Evolutionary conservation across 139 green algal genomes (phyloP).

Genomic region (Closterium sp.): DNA sequence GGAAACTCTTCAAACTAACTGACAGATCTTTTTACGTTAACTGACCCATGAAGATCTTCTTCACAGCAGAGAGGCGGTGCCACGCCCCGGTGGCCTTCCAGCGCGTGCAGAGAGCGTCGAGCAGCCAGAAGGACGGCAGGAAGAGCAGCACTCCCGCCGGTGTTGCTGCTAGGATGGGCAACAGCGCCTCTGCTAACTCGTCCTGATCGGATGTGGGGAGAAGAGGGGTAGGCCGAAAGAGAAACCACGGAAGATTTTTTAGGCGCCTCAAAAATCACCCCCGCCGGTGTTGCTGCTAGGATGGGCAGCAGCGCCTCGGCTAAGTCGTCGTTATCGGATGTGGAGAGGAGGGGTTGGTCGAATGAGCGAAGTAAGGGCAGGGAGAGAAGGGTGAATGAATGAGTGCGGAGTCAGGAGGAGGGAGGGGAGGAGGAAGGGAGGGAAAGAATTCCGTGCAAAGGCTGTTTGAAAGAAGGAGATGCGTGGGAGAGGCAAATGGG

Average conservation of each 20-base stretch:
- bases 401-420: background rate
- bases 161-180: slow-evolving; percentile 54
- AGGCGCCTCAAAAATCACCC: no score
- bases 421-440: no score
- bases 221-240: background rate
- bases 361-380: no score
- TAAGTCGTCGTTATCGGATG: slow-evolving; percentile 25
- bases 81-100: slow-evolving; percentile 71
- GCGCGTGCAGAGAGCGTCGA: slow-evolving; percentile 69
- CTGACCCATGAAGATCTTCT: slow-evolving; percentile 66
- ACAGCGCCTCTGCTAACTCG: slow-evolving; percentile 52
- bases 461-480: no score
- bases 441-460: no score
- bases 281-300: no score
- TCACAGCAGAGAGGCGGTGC: slow-evolving; percentile 61
- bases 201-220: slow-evolving; percentile 2
- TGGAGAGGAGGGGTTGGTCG: no score
- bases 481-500: no score
- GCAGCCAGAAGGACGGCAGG: slow-evolving; percentile 79
- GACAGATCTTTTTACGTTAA: background rate
- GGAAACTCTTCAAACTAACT: no score
- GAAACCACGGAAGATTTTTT: no score
- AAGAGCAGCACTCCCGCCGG: slow-evolving; percentile 93
- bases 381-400: no score
- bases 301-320: slow-evolving; percentile 51